phyloP scores from a whole-genome alignment of 768 basidiomycete species.

The Tylopilus balloui region DNA sequence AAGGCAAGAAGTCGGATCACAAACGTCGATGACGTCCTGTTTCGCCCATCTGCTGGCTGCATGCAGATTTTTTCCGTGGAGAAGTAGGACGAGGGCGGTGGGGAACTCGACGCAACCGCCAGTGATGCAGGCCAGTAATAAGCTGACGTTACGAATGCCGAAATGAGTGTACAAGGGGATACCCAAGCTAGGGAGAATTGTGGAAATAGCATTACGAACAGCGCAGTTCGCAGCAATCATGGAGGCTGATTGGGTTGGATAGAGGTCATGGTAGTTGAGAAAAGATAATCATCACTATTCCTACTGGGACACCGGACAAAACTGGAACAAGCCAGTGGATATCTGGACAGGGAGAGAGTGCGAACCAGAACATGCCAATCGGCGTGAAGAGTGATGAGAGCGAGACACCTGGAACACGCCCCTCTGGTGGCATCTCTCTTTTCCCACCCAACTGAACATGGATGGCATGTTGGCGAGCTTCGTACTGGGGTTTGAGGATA shows the following conservation, averaged over 20 bases:
- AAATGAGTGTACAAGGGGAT: slow-evolving; percentile 15
- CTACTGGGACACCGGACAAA: slow-evolving; percentile 25
- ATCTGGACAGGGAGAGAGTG: slow-evolving; percentile 18
- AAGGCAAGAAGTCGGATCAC: background rate
- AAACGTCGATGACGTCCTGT: slow-evolving; percentile 6
- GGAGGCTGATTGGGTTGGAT: slow-evolving; percentile 22
- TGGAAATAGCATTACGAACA: slow-evolving; percentile 12
- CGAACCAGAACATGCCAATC: slow-evolving; percentile 28
- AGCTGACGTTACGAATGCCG: slow-evolving; percentile 17
- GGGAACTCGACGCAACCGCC: slow-evolving; percentile 20
- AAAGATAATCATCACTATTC: slow-evolving; percentile 28
- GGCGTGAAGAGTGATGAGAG: slow-evolving; percentile 19
- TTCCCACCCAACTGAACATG: slow-evolving; percentile 16
- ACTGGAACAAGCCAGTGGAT: slow-evolving; percentile 21
- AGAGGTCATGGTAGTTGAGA: slow-evolving; percentile 27
- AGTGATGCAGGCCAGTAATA: slow-evolving; percentile 21
- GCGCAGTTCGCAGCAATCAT: slow-evolving; percentile 23
- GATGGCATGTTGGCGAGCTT: slow-evolving; percentile 12
- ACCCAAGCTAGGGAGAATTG: slow-evolving; percentile 19
- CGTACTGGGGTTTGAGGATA: slow-evolving; percentile 22
- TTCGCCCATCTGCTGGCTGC: slow-evolving; percentile 20
- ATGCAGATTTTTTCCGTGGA: slow-evolving; percentile 14
- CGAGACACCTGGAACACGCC: slow-evolving; percentile 18
- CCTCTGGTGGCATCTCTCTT: slow-evolving; percentile 18
- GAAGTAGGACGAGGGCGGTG: slow-evolving; percentile 10